A percentile compares a stretch with the other conserved stretches of the same genome.
Conservation (phyloP, 164 flowering plant genomes). For the Platanus orientalis region DNA sequence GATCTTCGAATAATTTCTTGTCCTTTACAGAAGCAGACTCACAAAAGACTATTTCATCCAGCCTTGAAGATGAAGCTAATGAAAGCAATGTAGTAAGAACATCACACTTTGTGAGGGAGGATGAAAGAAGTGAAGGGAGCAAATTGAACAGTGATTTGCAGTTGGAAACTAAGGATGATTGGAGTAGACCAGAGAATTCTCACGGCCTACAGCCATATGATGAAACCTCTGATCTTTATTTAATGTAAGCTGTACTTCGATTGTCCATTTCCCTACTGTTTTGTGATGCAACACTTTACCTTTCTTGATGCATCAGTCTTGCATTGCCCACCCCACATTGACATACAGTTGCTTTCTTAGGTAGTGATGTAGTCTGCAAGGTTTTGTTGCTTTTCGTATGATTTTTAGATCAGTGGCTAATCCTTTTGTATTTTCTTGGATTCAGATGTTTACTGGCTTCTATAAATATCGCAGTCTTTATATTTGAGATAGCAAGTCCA, state of each 20-base stretch:
- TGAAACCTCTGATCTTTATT: slow-evolving; percentile 40
- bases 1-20: neutral
- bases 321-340: neutral
- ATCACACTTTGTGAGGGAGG: slow-evolving; percentile 9
- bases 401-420: slow-evolving; percentile 6
- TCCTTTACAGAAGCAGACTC: slow-evolving; percentile 19
- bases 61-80: slow-evolving; percentile 11
- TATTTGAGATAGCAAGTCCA: slow-evolving; percentile 74
- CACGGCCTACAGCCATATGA: slow-evolving; percentile 20
- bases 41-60: slow-evolving; percentile 7
- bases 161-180: slow-evolving; percentile 13
- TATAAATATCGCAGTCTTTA: slow-evolving; percentile 56
- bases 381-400: neutral
- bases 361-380: neutral
- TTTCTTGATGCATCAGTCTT: neutral
- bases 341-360: neutral
- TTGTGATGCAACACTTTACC: slow-evolving; percentile 6
- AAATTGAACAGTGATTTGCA: slow-evolving; percentile 17
- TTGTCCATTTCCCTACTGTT: neutral
- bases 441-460: slow-evolving; percentile 58
- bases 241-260: slow-evolving; percentile 32
- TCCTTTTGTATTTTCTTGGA: slow-evolving; percentile 7
- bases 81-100: slow-evolving; percentile 9
- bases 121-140: slow-evolving; percentile 7
- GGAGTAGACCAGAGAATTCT: slow-evolving; percentile 16